Evolutionary conservation across 139 green algal genomes (phyloP), one percentile per base, ranked within the genome.

Genomic region (Ettlia oleoabundans): DNA sequence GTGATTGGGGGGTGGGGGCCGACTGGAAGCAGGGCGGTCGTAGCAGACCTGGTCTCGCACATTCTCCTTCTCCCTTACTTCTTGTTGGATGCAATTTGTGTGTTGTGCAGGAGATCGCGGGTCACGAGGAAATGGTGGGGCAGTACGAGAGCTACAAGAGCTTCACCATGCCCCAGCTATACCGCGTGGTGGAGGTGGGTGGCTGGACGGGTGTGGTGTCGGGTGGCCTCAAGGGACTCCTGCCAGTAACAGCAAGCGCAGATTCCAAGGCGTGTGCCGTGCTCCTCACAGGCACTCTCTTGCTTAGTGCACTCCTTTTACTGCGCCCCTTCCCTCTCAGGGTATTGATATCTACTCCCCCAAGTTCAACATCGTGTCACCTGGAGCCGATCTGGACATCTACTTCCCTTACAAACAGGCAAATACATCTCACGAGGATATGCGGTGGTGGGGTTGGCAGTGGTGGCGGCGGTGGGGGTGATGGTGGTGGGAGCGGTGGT

Each of bases 291-390:
- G n/a, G n/a, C n/a, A n/a, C n/a, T n/a, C n/a, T n/a, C n/a, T n/a
- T n/a, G n/a, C n/a, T n/a, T n/a, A n/a, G n/a, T n/a, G n/a, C n/a
- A n/a, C 37, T 10, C 26, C 18, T 33, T 37, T 4, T 30, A 10
- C 38, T 24, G 30, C 13, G 15, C 9, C 22, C 41, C 32, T 62
- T 0, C 24, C n/a, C n/a, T n/a, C n/a, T 0, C 82, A 94, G 75
- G 92, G 92, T 35, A 89, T 95, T 24, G 86, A 94, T 78, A 81
- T 96, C 13, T 94, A 83, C 81, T 89, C 93, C 82, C 86, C 89
- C 74, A 95, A 95, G 82, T 97, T 97, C 88, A 97, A 97, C 88
- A 97, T 97, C 42, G 91, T 97, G 10, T 92, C 88, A 1, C 94
- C 94, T 2, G 94, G 94, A 3, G 92, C 91, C 2, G 94, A 97